Base-by-base conservation (phyloP, 768 basidiomycete species). In the Butyriboletus loyo region DNA sequence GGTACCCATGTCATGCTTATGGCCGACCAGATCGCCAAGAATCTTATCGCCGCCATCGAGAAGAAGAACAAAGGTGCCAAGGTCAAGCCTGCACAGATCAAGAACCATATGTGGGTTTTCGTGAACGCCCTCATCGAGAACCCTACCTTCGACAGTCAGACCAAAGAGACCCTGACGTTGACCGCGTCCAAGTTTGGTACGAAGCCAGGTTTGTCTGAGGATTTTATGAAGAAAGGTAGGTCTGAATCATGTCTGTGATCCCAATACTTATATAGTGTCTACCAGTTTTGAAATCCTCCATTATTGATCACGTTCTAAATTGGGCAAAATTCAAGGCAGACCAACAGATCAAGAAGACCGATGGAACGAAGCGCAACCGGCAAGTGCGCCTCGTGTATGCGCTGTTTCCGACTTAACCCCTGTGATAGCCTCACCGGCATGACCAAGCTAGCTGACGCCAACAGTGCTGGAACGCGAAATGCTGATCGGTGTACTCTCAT, bases 21-120 rank as follows among this genome's bases (percentile, higher is more conserved):
- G 54, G 79, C 93, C 0, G 92, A 95, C 71, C 92, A 95, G 68
- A 80, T 99, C 46, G 84, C 93, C 21, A 94, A 95, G 71, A 83
- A 80, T 56, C 74, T 98, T 31, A 79, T 94, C 55, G 74, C 86
- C 14, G 80, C 81, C 7, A 93, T 98, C 58, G 75, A 84, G 66
- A 98, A 98, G 84, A 98, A 96, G 83, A 97, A 99, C 76, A 98
- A 97, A 74, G 92, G 79, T 3, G 92, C 94, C n/a, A 81, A 88
- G 1, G 88, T 98, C 63, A 98, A 98, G 69, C 80, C 91, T 15
- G 82, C 85, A 48, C 93, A 97, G 73, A 86, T 98, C 74, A 96
- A 92, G 77, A 94, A 88, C 63, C 95, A 99, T 66, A 93, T 99
- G 85, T 95, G 92, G 92, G 80, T 99, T 49, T 99, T 98, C 64